These are phyloP conservation scores for Cenchrus purpureus DNA, from an alignment of 176 grass and related monocot genomes.

Conservation along the genomic window DNA sequence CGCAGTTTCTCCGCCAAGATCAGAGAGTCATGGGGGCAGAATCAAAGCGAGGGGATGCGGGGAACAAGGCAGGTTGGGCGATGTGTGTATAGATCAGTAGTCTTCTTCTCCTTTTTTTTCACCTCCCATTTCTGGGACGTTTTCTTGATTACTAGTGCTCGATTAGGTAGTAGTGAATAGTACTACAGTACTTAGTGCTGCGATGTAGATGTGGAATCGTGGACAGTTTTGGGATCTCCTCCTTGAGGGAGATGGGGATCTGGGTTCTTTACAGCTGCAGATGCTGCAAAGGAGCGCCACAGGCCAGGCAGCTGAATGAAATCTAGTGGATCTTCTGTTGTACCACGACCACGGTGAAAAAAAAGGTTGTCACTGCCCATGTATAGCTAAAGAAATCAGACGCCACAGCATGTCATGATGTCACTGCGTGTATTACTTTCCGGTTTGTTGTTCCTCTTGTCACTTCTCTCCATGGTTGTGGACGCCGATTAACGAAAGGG, in stretches of 20 bases:
- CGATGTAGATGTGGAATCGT: conserved; percentile 35
- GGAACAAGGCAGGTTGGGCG: conserved; percentile 33
- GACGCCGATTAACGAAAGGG: conserved; percentile 6
- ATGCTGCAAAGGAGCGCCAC: conserved; percentile 33
- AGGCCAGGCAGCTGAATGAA: conserved; percentile 41
- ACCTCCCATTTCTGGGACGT: conserved; percentile 25
- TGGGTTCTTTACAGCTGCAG: conserved; percentile 32
- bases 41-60: conserved; percentile 1
- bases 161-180: conserved; percentile 45
- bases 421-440: neutral
- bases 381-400: conserved; percentile 75
- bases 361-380: conserved; percentile 40
- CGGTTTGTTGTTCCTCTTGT: neutral
- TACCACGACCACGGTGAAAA: conserved; percentile 46
- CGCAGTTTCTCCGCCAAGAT: conserved; percentile 18
- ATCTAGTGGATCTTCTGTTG: conserved; percentile 63
- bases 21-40: neutral
- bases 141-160: conserved; percentile 30
- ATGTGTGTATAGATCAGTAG: conserved; percentile 57
- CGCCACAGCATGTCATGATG: conserved; percentile 35
- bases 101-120: neutral
- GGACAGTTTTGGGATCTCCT: conserved; percentile 65
- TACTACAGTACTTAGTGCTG: conserved; percentile 28
- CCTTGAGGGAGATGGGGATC: conserved; percentile 50
- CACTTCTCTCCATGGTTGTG: conserved; percentile 12